These are phyloP conservation scores for Suillus paluster DNA, from an alignment of 768 basidiomycete genomes.

Conservation along the genomic window DNA sequence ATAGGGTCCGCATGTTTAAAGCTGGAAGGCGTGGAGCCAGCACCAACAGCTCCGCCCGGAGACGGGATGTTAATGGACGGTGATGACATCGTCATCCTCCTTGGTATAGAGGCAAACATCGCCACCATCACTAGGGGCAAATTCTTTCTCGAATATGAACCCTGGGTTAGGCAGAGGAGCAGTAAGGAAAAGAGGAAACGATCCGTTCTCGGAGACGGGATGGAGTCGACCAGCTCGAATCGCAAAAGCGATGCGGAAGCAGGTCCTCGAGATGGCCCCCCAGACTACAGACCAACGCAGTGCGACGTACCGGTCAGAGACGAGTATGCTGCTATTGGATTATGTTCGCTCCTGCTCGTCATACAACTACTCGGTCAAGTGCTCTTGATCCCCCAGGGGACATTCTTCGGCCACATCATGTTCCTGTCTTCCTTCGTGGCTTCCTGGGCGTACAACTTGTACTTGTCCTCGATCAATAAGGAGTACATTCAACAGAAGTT, in stretches of 20 bases:
- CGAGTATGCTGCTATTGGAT: conserved; percentile 16
- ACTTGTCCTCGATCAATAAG: conserved; percentile 36
- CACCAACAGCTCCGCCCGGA: conserved; percentile 29
- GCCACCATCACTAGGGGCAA: conserved; percentile 20
- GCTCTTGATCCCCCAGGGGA: conserved; percentile 33
- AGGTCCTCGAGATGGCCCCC: neutral
- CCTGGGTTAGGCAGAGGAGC: neutral
- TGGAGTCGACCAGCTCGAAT: conserved; percentile 1
- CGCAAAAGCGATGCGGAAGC: conserved; percentile 8
- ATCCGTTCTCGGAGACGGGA: neutral
- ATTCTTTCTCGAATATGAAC: conserved; percentile 26
- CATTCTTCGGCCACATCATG: conserved; percentile 38
- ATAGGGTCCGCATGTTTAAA: conserved; percentile 16
- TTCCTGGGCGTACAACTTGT: conserved; percentile 38
- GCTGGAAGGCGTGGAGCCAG: conserved; percentile 16
- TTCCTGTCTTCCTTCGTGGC: conserved; percentile 33
- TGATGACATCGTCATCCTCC: conserved; percentile 17
- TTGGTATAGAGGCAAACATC: conserved; percentile 18
- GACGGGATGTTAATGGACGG: conserved; percentile 28
- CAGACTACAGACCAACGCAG: neutral
- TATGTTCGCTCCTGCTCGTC: conserved; percentile 30
- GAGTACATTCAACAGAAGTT: conserved; percentile 21
- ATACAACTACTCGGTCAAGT: conserved; percentile 36
- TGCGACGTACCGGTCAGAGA: neutral
- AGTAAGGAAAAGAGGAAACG: neutral